Percentiles rank a stretch among this genome's conserved stretches.
These are phyloP conservation scores for Lunularia cruciata DNA, from an alignment of 225 moss, liverwort and hornwort species.

Conservation along the genomic window DNA sequence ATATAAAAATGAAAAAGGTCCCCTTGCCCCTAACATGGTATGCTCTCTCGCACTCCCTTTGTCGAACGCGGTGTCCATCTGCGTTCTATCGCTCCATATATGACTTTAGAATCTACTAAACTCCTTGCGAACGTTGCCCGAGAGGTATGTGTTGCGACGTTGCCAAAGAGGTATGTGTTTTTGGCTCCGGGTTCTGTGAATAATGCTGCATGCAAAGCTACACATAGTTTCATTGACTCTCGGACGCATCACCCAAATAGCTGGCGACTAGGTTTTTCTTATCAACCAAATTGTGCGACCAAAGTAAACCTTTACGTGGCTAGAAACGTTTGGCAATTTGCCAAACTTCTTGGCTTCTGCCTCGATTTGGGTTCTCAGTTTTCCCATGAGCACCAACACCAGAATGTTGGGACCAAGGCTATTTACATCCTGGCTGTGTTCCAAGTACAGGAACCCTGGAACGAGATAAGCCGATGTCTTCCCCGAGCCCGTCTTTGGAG, in stretches of 20 bases:
- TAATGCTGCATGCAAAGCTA: too few relatives aligned
- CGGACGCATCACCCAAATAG: too few relatives aligned
- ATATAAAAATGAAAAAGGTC: too few relatives aligned
- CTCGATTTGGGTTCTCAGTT: conserved; percentile 69
- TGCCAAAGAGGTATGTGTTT: too few relatives aligned
- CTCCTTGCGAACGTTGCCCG: conserved; percentile 59
- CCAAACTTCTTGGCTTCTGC: conserved; percentile 74
- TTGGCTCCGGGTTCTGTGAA: background rate
- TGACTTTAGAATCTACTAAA: conserved; percentile 62
- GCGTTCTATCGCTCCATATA: too few relatives aligned
- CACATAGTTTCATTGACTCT: background rate
- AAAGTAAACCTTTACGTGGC: conserved; percentile 51
- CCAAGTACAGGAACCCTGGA: conserved; percentile 63
- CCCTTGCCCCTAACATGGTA: too few relatives aligned
- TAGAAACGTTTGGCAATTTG: conserved; percentile 57
- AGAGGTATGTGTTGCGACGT: conserved; percentile 63
- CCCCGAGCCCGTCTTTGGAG: conserved; percentile 75
- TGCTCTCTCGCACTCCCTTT: too few relatives aligned
- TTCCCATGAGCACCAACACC: conserved; percentile 65
- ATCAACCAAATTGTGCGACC: background rate
- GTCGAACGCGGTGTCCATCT: too few relatives aligned
- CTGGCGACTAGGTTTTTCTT: too few relatives aligned
- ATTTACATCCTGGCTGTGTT: conserved; percentile 44
- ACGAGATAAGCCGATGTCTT: conserved; percentile 70
- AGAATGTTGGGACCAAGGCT: conserved; percentile 56